A percentile compares a stretch with the other conserved stretches of the same genome.
phyloP scores from a whole-genome alignment of 176 grass and related monocot genomes.

The Avena atlantica region DNA sequence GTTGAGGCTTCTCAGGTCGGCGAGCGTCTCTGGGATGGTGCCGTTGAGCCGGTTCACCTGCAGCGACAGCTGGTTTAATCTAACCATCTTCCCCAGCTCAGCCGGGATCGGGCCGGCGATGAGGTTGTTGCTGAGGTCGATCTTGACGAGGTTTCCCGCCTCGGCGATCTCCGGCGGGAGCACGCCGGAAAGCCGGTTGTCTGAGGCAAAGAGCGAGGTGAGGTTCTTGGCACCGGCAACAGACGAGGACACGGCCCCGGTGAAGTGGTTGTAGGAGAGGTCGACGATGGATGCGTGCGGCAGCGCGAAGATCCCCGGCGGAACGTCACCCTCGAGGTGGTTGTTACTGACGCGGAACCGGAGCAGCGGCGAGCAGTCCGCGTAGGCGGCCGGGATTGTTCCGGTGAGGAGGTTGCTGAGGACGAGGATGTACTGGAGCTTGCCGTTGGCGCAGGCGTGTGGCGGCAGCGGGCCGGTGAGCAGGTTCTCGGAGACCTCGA shows the following conservation, averaged over 20 bases:
- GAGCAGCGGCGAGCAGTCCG: constrained; percentile 57
- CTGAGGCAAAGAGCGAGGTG: constrained; percentile 68
- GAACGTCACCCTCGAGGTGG: constrained; percentile 61
- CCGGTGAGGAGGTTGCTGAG: constrained; percentile 82
- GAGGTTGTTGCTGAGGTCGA: constrained; percentile 85
- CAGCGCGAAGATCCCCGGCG: constrained; percentile 69
- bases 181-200: constrained; percentile 62
- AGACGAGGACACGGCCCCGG: constrained; percentile 48
- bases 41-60: constrained; percentile 73
- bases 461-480: constrained; percentile 68
- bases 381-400: constrained; percentile 63
- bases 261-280: constrained; percentile 76
- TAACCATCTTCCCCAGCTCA: constrained; percentile 44
- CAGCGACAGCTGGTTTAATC: constrained; percentile 84
- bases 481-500: constrained; percentile 93
- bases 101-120: constrained; percentile 67
- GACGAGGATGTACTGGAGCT: constrained; percentile 84
- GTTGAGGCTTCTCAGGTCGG: constrained; percentile 64
- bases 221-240: constrained; percentile 68
- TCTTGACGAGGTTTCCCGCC: constrained; percentile 62
- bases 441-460: constrained; percentile 50
- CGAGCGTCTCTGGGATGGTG: constrained; percentile 71
- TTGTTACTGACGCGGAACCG: constrained; percentile 85
- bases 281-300: constrained; percentile 84
- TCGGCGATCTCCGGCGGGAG: constrained; percentile 63